A percentile compares a stretch with the other conserved stretches of the same genome.
Evolutionary conservation across 495 filamentous ascomycete species (phyloP).

Genomic region (Platismatia glauca): DNA sequence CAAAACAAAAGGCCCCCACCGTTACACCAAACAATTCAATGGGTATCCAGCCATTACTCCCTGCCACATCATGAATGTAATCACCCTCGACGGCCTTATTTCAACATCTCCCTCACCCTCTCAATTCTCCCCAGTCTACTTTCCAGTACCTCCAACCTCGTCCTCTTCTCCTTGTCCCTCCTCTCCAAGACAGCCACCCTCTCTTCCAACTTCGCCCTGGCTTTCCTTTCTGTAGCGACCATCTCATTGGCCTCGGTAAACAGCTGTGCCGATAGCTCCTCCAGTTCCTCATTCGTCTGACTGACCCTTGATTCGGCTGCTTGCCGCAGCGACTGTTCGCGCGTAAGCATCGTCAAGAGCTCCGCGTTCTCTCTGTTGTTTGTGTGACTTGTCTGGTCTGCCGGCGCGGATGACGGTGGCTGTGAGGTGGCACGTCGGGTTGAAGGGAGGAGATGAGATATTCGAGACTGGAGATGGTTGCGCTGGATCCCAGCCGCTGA

Average conservation of each 20-base stretch:
- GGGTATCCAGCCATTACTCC: background rate
- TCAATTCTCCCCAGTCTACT: conserved; percentile 72
- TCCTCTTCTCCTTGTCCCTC: conserved; percentile 61
- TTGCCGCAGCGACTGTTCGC: conserved; percentile 61
- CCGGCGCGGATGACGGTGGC: conserved; percentile 35
- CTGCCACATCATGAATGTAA: background rate
- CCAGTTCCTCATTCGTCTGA: conserved; percentile 69
- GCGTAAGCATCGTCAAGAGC: conserved; percentile 57
- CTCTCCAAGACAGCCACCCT: conserved; percentile 59
- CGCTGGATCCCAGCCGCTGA: conserved; percentile 37
- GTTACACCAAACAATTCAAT: conserved; percentile 1
- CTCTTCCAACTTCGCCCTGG: conserved; percentile 70
- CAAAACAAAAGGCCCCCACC: no score
- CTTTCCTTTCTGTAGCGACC: conserved; percentile 82
- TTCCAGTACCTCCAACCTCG: conserved; percentile 64
- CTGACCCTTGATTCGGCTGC: conserved; percentile 66
- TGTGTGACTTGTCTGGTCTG: conserved; percentile 23
- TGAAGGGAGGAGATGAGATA: conserved; percentile 27
- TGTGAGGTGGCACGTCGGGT: conserved; percentile 40
- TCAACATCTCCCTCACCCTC: conserved; percentile 55
- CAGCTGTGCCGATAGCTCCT: conserved; percentile 76
- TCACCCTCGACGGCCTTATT: conserved; percentile 17
- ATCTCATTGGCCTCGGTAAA: conserved; percentile 97
- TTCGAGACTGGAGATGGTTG: conserved; percentile 15
- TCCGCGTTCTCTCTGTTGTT: conserved; percentile 36